Evolutionary conservation across 1,284 basidiomycete genomes (phyloP).

Genomic region (Austroboletus novae-zelandiae): DNA sequence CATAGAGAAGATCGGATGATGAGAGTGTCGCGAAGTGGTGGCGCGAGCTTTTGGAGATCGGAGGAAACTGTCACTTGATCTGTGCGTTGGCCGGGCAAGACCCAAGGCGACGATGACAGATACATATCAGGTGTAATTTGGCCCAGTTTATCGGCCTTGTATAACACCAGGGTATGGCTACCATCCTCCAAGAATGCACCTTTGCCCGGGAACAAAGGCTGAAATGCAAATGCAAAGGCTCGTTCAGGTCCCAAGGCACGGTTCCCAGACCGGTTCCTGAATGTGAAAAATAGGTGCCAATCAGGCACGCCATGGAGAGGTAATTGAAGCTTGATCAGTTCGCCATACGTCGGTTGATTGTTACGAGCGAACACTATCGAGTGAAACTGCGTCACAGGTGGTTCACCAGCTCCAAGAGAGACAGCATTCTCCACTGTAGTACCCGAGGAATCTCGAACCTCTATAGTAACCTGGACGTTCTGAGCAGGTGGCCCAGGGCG

Average conservation of each 20-base stretch:
- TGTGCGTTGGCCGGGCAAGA: conserved; percentile 51
- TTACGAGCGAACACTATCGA: conserved; percentile 89
- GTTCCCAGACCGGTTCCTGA: conserved; percentile 74
- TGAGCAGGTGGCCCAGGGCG: conserved; percentile 52
- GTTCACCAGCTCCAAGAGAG: conserved; percentile 84
- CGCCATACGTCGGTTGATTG: conserved; percentile 87
- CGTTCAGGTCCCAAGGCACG: conserved; percentile 56
- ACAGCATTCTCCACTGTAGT: conserved; percentile 73
- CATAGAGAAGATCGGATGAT: conserved; percentile 87
- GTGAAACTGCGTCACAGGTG: conserved; percentile 75
- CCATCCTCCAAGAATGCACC: conserved; percentile 90
- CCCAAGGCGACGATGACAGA: conserved; percentile 61
- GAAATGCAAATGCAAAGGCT: conserved; percentile 91
- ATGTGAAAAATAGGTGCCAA: conserved; percentile 94
- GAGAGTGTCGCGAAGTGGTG: conserved; percentile 76
- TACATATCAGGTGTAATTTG: conserved; percentile 67
- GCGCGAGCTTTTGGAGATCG: conserved; percentile 64
- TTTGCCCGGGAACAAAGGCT: conserved; percentile 82
- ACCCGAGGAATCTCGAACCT: conserved; percentile 81
- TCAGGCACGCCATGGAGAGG: conserved; percentile 68
- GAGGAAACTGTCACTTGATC: conserved; percentile 61
- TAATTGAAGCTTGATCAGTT: conserved; percentile 86
- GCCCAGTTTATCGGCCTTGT: conserved; percentile 69
- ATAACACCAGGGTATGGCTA: conserved; percentile 81
- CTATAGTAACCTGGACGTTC: conserved; percentile 89